Evolutionary conservation across 305 asterid species (phyloP).

Genomic region (Ajuga reptans): DNA sequence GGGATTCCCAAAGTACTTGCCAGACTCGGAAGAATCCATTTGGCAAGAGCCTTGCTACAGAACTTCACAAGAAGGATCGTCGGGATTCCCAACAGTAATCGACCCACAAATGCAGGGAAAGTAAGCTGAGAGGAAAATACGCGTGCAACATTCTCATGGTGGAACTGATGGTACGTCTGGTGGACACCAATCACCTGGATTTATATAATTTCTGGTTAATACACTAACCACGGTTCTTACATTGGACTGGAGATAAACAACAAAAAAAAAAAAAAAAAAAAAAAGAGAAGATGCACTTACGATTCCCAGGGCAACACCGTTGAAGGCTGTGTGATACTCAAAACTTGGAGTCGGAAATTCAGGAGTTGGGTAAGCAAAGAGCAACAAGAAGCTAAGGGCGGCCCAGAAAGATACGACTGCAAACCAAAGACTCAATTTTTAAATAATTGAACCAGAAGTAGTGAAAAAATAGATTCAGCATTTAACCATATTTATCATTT

Average conservation of each 20-base stretch:
- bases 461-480: neutral
- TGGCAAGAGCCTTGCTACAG: slow-evolving; percentile 82
- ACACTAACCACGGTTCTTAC: neutral
- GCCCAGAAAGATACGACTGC: slow-evolving; percentile 88
- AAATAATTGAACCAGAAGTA: slow-evolving; percentile 3
- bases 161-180: slow-evolving; percentile 82
- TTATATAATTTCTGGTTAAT: slow-evolving; percentile 15
- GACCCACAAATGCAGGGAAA: slow-evolving; percentile 45
- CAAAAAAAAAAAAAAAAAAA: too few relatives aligned
- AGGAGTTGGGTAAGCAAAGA: slow-evolving; percentile 94
- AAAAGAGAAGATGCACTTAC: slow-evolving; percentile 41
- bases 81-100: slow-evolving; percentile 74
- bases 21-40: slow-evolving; percentile 78
- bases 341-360: slow-evolving; percentile 85
- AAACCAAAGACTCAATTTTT: slow-evolving; percentile 17
- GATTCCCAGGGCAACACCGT: slow-evolving; percentile 85
- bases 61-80: slow-evolving; percentile 71
- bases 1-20: slow-evolving; percentile 82
- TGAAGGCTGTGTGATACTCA: slow-evolving; percentile 84
- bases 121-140: slow-evolving; percentile 59
- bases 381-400: slow-evolving; percentile 68
- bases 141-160: slow-evolving; percentile 70
- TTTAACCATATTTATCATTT: neutral
- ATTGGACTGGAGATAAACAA: neutral
- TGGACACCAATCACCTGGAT: slow-evolving; percentile 80